These are phyloP conservation scores for Blastocystis sp. DNA, from an alignment of 352 stramenopile species.

Conservation along the genomic window DNA sequence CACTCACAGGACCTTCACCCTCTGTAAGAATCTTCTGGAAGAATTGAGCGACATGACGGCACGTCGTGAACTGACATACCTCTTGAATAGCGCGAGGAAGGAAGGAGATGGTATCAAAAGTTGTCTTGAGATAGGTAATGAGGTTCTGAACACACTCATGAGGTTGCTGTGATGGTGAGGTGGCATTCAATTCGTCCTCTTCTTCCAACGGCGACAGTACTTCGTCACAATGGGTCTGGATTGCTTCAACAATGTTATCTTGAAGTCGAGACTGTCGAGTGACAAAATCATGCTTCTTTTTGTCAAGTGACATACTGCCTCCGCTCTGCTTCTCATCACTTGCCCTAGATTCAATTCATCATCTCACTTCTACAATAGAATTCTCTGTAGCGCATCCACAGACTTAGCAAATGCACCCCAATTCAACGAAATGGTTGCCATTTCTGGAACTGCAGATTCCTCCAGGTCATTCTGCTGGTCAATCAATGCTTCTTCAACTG, in stretches of 20 bases:
- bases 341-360: not conserved
- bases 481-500: not conserved
- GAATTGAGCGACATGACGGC: conserved; percentile 46
- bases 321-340: conserved; percentile 1
- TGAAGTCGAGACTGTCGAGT: not conserved
- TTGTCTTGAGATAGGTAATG: not conserved
- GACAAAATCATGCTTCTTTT: conserved; percentile 27
- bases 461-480: not conserved
- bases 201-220: not conserved
- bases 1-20: conserved; percentile 7
- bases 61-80: conserved; percentile 53
- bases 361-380: not conserved
- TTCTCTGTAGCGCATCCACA: conserved; percentile 32
- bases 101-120: not conserved
- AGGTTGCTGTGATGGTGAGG: not conserved
- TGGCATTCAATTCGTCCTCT: not conserved
- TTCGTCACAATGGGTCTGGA: not conserved
- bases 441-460: not conserved
- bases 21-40: conserved; percentile 25
- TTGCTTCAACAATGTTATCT: conserved; percentile 15
- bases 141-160: conserved; percentile 21
- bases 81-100: conserved; percentile 5
- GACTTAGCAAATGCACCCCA: conserved; percentile 55
- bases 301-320: conserved; percentile 13
- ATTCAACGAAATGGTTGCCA: conserved; percentile 30